phyloP scores from a whole-genome alignment of 2,329 filamentous ascomycete species.

The Calonectria fujianensis region DNA sequence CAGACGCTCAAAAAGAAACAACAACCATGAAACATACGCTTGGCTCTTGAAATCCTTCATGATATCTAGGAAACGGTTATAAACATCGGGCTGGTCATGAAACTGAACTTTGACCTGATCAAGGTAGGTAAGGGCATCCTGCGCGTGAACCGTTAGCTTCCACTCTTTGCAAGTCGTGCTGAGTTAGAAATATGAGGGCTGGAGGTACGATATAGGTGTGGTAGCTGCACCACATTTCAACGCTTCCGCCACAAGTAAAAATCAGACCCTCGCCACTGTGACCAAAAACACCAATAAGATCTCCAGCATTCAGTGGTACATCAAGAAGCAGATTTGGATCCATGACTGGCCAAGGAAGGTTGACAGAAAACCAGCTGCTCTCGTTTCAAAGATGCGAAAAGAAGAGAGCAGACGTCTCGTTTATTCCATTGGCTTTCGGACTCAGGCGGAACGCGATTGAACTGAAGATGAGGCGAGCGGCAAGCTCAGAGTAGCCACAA shows the following conservation, averaged over 20 bases:
- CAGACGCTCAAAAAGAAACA: not conserved
- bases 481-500: constrained; percentile 15
- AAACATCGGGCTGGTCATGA: constrained; percentile 96
- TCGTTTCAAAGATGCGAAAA: not conserved
- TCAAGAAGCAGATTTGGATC: constrained; percentile 35
- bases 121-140: constrained; percentile 91
- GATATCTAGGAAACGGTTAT: constrained; percentile 97
- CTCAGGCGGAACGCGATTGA: not conserved
- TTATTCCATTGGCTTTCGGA: constrained; percentile 7
- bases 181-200: constrained; percentile 22
- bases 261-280: constrained; percentile 50
- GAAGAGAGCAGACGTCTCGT: constrained; percentile 10
- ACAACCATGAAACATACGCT: constrained; percentile 76
- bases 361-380: not conserved
- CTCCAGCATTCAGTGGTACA: constrained; percentile 39
- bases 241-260: constrained; percentile 44
- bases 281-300: constrained; percentile 51
- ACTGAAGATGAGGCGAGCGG: constrained; percentile 26
- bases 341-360: constrained; percentile 34
- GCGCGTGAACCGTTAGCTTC: constrained; percentile 43
- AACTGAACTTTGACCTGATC: constrained; percentile 99
- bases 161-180: not conserved
- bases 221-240: constrained; percentile 49
- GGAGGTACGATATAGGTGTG: constrained; percentile 52
- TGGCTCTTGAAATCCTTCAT: constrained; percentile 99